phyloP scores from a whole-genome alignment of 495 filamentous ascomycete genomes.

The Aspergillus incahuasiensis region DNA sequence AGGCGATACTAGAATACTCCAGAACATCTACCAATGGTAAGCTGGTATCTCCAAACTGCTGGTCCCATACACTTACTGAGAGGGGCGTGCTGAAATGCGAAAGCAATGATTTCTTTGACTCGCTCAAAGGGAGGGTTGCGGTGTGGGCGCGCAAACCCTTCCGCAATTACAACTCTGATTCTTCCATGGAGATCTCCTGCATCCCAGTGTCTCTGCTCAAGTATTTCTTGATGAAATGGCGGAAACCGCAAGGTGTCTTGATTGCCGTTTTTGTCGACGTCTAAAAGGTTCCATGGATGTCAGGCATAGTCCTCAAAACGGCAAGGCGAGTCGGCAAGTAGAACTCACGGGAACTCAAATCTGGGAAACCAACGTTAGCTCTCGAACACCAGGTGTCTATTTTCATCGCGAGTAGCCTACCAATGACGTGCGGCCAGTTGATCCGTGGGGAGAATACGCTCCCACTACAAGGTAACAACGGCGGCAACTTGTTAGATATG shows the following conservation, averaged over 20 bases:
- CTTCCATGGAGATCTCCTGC: slow-evolving; percentile 65
- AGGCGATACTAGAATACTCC: slow-evolving; percentile 74
- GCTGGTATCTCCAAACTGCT: background rate
- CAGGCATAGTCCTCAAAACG: background rate
- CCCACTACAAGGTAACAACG: slow-evolving; percentile 29
- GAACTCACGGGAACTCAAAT: slow-evolving; percentile 17
- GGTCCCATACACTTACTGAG: slow-evolving; percentile 47
- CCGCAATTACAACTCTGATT: slow-evolving; percentile 73
- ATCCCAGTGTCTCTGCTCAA: slow-evolving; percentile 68
- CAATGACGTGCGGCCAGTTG: slow-evolving; percentile 59
- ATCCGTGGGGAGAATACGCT: slow-evolving; percentile 51
- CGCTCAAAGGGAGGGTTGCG: slow-evolving; percentile 58
- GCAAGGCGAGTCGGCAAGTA: background rate
- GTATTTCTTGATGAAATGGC: slow-evolving; percentile 63
- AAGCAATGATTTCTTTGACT: slow-evolving; percentile 68
- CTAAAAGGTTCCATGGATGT: slow-evolving; percentile 29
- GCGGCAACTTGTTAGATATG: background rate
- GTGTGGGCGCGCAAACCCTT: slow-evolving; percentile 55
- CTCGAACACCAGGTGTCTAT: background rate
- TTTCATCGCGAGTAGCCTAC: slow-evolving; percentile 22
- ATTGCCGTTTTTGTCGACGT: slow-evolving; percentile 56
- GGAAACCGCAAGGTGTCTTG: slow-evolving; percentile 67
- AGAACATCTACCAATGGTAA: slow-evolving; percentile 52
- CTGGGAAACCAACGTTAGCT: background rate
- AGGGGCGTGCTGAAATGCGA: slow-evolving; percentile 86